These are phyloP conservation scores for Termitomyces bulborhizus DNA, from an alignment of 768 basidiomycete genomes.

Conservation along the genomic window DNA sequence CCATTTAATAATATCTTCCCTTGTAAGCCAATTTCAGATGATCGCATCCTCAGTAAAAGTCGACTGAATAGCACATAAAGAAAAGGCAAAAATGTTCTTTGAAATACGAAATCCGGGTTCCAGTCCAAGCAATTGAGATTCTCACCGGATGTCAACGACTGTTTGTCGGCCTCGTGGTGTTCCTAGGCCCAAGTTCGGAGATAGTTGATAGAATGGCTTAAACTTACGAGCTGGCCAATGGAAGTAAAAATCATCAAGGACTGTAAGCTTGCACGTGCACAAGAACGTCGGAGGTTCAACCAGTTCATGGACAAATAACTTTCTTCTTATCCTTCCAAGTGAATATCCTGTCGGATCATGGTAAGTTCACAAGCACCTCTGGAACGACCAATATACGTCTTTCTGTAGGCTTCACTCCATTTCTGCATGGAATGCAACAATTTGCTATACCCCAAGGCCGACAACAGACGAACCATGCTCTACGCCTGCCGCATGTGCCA, in stretches of 20 bases:
- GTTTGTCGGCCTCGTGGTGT: too few species aligned
- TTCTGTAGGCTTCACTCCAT: constrained; percentile 66
- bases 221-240: not conserved
- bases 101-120: not conserved
- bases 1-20: not conserved
- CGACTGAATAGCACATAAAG: not conserved
- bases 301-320: not conserved
- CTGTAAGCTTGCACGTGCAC: not conserved
- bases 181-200: too few species aligned
- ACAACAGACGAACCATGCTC: constrained; percentile 79
- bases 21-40: not conserved
- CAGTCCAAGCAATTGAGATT: not conserved
- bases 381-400: not conserved
- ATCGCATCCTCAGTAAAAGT: not conserved
- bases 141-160: not conserved
- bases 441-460: constrained; percentile 88
- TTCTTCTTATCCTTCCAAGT: not conserved
- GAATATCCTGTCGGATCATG: not conserved
- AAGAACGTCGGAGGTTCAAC: not conserved
- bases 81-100: not conserved
- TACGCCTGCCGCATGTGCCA: constrained; percentile 89
- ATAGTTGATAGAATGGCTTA: not conserved
- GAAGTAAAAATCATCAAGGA: too few species aligned
- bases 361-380: not conserved
- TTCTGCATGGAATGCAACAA: constrained; percentile 97